Evolutionary conservation across 2,329 filamentous ascomycete genomes (phyloP).

Genomic region (Venturia pyrina): DNA sequence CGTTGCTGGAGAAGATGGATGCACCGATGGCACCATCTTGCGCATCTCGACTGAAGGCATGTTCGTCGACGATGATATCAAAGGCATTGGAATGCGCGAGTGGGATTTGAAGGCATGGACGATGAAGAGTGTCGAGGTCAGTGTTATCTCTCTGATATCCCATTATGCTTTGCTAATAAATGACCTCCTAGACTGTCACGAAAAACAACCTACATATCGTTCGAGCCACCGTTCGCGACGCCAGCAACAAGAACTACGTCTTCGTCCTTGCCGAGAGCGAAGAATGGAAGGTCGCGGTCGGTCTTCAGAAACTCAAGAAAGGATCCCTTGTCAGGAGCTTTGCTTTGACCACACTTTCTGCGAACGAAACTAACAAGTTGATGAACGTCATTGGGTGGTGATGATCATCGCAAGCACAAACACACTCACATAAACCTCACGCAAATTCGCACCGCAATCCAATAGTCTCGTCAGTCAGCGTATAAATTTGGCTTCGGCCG

Average conservation of each 20-base stretch:
- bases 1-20: constrained; percentile 69
- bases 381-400: constrained; percentile 8
- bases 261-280: constrained; percentile 50
- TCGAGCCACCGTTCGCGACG: constrained; percentile 47
- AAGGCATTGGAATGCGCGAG: constrained; percentile 84
- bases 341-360: not conserved
- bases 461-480: not conserved
- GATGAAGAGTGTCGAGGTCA: constrained; percentile 83
- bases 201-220: constrained; percentile 39
- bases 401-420: not conserved
- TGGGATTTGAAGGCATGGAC: constrained; percentile 99
- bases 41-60: constrained; percentile 88
- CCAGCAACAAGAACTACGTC: constrained; percentile 51
- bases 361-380: constrained; percentile 3
- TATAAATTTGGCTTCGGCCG: not conserved
- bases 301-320: constrained; percentile 45
- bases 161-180: not conserved
- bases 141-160: constrained; percentile 26
- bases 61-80: constrained; percentile 94
- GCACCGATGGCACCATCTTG: constrained; percentile 86
- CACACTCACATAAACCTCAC: not conserved
- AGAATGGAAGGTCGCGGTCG: constrained; percentile 52
- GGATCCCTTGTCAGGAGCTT: constrained; percentile 44
- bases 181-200: not conserved
- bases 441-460: not conserved